phyloP scores from a whole-genome alignment of 192 early-diverging fungal species.

The Mortierella alpina region DNA sequence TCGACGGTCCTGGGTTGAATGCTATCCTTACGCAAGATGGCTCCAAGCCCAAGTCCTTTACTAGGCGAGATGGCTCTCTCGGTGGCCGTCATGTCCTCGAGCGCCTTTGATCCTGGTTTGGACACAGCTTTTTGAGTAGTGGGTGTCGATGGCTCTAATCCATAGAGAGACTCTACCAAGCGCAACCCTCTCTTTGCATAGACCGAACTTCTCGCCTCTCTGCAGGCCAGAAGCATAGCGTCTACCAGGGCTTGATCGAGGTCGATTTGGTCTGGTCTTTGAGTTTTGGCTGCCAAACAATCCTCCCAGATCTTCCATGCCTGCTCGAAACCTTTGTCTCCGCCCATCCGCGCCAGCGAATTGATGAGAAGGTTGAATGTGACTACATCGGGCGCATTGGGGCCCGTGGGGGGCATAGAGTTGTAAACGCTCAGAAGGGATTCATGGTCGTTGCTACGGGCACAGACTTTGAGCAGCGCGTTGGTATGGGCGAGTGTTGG shows the following conservation, averaged over 20 bases:
- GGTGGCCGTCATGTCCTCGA: neutral
- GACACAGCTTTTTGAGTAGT: neutral
- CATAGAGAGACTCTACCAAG: constrained; percentile 37
- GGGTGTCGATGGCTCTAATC: neutral
- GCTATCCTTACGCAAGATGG: constrained; percentile 5
- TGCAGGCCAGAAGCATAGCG: constrained; percentile 31
- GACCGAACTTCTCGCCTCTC: constrained; percentile 9
- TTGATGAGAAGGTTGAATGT: constrained; percentile 50
- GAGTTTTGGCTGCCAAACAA: constrained; percentile 25
- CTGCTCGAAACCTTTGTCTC: constrained; percentile 27
- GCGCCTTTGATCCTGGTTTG: neutral
- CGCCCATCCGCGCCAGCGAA: constrained; percentile 37
- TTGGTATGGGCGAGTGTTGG: constrained; percentile 39
- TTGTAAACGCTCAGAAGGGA: constrained; percentile 23
- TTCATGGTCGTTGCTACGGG: constrained; percentile 25
- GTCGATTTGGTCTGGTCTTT: constrained; percentile 23
- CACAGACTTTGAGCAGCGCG: constrained; percentile 55
- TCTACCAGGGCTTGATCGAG: constrained; percentile 31
- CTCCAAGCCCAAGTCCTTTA: constrained; percentile 21
- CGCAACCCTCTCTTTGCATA: constrained; percentile 23
- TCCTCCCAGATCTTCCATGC: constrained; percentile 53
- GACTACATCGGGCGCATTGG: constrained; percentile 41
- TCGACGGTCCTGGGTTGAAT: constrained; percentile 42
- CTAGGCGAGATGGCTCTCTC: constrained; percentile 22
- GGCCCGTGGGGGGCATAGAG: constrained; percentile 24